phyloP scores from a whole-genome alignment of 495 filamentous ascomycete genomes.

The Xylaria scruposa region DNA sequence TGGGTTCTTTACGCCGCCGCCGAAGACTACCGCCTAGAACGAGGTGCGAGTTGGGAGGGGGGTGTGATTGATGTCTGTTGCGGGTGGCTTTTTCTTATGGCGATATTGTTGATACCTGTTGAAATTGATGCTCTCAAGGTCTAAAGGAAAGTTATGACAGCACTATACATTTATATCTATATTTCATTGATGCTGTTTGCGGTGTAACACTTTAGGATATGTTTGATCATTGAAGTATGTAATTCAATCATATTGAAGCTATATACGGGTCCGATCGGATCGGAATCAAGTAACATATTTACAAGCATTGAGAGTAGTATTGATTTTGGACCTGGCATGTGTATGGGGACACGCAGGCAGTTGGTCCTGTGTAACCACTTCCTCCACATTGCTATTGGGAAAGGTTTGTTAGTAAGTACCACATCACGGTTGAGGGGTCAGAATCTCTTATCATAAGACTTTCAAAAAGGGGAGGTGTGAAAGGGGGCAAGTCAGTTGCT shows the following conservation, averaged over 20 bases:
- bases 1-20: neutral
- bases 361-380: constrained; percentile 10
- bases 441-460: neutral
- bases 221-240: neutral
- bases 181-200: neutral
- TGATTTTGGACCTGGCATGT: constrained; percentile 2
- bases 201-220: neutral
- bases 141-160: neutral
- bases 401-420: neutral
- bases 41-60: neutral
- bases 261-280: neutral
- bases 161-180: neutral
- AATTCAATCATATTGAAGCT: constrained; percentile 6
- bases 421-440: neutral
- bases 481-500: too few relatives aligned
- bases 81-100: neutral
- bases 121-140: neutral
- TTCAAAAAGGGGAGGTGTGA: neutral
- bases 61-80: neutral
- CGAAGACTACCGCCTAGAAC: neutral
- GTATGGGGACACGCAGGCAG: constrained; percentile 1
- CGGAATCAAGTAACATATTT: neutral
- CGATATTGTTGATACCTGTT: neutral
- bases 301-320: constrained; percentile 4
- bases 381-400: constrained; percentile 17